Percentiles rank a stretch among this genome's conserved stretches.
Evolutionary conservation across 1,139 yeast species (phyloP).

Genomic region (Diutina sp.): DNA sequence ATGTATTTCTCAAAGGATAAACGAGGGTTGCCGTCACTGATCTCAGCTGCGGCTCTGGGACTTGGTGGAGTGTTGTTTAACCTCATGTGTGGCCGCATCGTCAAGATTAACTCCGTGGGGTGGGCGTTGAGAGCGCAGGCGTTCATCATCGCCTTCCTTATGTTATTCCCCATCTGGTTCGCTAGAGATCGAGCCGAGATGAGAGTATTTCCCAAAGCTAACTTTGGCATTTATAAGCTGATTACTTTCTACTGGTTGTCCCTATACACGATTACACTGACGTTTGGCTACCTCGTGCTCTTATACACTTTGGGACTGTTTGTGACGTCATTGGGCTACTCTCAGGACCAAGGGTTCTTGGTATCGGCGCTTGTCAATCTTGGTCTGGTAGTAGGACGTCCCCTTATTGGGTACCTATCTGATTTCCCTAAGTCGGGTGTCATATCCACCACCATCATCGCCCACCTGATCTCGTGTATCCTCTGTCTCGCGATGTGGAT

Average conservation of each 20-base stretch:
- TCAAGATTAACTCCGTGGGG: slow-evolving; percentile 14
- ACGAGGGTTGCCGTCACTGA: slow-evolving; percentile 29
- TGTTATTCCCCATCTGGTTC: slow-evolving; percentile 16
- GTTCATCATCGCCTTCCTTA: slow-evolving; percentile 18
- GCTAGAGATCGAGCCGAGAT: not conserved
- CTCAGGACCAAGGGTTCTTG: slow-evolving; percentile 31
- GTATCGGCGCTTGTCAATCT: slow-evolving; percentile 34
- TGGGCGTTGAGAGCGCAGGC: slow-evolving; percentile 33
- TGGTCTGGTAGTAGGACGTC: slow-evolving; percentile 32
- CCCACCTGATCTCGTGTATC: slow-evolving; percentile 20
- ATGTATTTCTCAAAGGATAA: slow-evolving; percentile 8
- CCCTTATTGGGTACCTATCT: slow-evolving; percentile 32
- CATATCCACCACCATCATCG: slow-evolving; percentile 24
- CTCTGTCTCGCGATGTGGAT: slow-evolving; percentile 46
- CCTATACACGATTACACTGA: not conserved
- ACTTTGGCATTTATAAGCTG: not conserved
- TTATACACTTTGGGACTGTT: slow-evolving; percentile 22
- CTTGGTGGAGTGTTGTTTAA: slow-evolving; percentile 44
- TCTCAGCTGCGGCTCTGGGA: slow-evolving; percentile 50
- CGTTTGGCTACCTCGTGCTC: slow-evolving; percentile 18
- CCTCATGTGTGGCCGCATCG: slow-evolving; percentile 23
- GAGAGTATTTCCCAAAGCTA: not conserved
- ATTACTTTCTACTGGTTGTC: not conserved
- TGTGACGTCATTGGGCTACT: slow-evolving; percentile 20
- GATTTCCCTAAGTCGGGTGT: slow-evolving; percentile 29